Base-by-base conservation (phyloP, 495 filamentous ascomycete species). In the Pyronema domesticum region DNA sequence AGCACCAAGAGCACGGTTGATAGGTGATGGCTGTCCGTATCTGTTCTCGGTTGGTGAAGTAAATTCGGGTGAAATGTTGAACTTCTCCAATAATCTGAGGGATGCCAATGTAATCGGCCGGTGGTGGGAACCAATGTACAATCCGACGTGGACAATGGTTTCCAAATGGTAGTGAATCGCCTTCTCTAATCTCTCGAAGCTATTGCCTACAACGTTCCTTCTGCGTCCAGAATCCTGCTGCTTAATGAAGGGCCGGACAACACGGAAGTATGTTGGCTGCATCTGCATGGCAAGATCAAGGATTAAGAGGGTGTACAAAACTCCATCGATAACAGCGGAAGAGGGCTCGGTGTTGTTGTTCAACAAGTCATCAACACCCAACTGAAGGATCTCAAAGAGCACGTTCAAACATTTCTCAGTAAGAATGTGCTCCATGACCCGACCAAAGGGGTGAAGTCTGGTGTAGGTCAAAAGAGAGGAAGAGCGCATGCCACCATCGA, bases 401-500 rank as follows among this genome's bases (percentile, higher is more conserved):
- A 80, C 78, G 57, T 74, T 74, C 53, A 94, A 75, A 19, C 94
- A 86, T 57, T 85, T 86, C 58, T 91, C 85, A 60, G 94, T 94
- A 65, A 94, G 95, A 66, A 96, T 74, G 85, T 93, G 96, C 66
- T 96, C 93, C 79, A 94, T 91, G 18, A 88, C 84, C 37, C 91
- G 78, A 15, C 83, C 79, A 60, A 95, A 95, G 7, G 91, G 87
- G 69, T 99, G 91, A 19, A 95, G 74, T 6, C 80, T 76, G 53
- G 86, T 76, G 60, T 99, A 99, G 13, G 73, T 73, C 46, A 77
- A 73, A 23, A 96, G 68, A 15, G 80, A 81, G 3, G 80, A 81
- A 34, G 83, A 71, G 43, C 78, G 73, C 55, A 89, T 81, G 6
- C 80, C 77, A 13, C 73, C 61, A 67, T 95, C 89, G 6, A 93